Conservation (phyloP, 441 rosid genomes). For the Dalechampia spathulata region DNA sequence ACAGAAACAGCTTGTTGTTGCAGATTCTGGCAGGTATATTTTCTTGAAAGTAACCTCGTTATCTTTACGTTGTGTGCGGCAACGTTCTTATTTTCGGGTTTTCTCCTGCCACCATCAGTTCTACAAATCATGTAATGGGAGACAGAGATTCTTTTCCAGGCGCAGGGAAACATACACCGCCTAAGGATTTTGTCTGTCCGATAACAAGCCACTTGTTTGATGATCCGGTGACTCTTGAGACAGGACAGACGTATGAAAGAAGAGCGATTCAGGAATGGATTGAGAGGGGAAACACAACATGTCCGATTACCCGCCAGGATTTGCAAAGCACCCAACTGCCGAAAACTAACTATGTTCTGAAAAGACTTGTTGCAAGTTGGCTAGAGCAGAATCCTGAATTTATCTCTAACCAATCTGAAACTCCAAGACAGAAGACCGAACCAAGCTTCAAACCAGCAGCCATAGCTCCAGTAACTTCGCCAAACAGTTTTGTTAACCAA, state of each 20-base stretch:
- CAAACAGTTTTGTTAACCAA: constrained; percentile 44
- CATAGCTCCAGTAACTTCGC: constrained; percentile 33
- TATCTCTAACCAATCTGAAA: constrained; percentile 16
- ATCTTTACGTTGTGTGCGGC: constrained; percentile 12
- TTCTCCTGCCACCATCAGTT: constrained; percentile 19
- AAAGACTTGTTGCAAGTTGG: constrained; percentile 70
- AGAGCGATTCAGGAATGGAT: constrained; percentile 68
- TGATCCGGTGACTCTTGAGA: constrained; percentile 75
- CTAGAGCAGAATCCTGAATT: constrained; percentile 37
- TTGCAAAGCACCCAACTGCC: constrained; percentile 49
- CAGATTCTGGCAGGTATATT: constrained; percentile 40
- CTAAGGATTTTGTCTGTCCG: constrained; percentile 72
- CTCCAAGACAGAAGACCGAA: constrained; percentile 18
- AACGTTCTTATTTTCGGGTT: constrained; percentile 24
- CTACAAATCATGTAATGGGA: constrained; percentile 38
- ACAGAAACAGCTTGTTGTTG: constrained; percentile 29
- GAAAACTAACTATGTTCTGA: constrained; percentile 61
- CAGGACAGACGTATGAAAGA: constrained; percentile 81
- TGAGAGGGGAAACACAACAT: constrained; percentile 57
- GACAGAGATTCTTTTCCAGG: constrained; percentile 35
- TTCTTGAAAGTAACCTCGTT: constrained; percentile 3
- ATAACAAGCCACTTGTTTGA: constrained; percentile 54
- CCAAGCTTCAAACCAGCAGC: constrained; percentile 19
- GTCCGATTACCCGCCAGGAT: constrained; percentile 69
- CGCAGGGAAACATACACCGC: constrained; percentile 42